Conservation (phyloP, 176 grass and related monocot species). For the Avena sativa region DNA sequence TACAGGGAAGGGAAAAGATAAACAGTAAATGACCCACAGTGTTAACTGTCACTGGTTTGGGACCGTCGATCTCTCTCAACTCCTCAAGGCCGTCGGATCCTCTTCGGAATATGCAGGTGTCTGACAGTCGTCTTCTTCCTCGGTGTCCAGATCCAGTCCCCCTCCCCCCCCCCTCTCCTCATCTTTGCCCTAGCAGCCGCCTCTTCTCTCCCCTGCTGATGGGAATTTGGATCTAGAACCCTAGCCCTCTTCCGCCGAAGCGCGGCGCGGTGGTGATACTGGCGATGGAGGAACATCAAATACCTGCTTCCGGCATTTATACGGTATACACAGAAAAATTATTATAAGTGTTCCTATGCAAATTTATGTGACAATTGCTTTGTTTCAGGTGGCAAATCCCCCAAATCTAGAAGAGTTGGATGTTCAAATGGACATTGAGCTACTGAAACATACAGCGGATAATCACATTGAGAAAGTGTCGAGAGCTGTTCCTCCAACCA, state of each 20-base stretch:
- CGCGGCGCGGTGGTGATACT: not conserved
- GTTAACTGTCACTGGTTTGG: too few relatives aligned
- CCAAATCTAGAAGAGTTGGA: not conserved
- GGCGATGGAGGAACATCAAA: not conserved
- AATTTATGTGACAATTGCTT: not conserved
- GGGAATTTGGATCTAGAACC: constrained; percentile 8
- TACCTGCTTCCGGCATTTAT: not conserved
- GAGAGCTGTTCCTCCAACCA: not conserved
- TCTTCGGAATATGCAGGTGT: too few relatives aligned
- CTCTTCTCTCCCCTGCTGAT: not conserved
- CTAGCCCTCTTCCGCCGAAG: not conserved
- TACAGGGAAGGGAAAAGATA: too few relatives aligned
- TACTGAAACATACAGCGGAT: not conserved
- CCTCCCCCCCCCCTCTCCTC: not conserved
- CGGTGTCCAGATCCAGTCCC: not conserved
- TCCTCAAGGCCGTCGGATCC: too few relatives aligned
- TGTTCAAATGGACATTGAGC: not conserved
- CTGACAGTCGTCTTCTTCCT: too few relatives aligned
- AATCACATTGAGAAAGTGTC: not conserved
- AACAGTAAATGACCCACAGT: too few relatives aligned
- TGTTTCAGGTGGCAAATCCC: not conserved
- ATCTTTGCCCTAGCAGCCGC: not conserved
- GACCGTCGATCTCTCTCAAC: too few relatives aligned
- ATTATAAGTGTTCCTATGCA: not conserved
- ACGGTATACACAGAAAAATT: not conserved